phyloP scores from a whole-genome alignment of 495 filamentous ascomycete species.

The Massariosphaeria phaeospora region DNA sequence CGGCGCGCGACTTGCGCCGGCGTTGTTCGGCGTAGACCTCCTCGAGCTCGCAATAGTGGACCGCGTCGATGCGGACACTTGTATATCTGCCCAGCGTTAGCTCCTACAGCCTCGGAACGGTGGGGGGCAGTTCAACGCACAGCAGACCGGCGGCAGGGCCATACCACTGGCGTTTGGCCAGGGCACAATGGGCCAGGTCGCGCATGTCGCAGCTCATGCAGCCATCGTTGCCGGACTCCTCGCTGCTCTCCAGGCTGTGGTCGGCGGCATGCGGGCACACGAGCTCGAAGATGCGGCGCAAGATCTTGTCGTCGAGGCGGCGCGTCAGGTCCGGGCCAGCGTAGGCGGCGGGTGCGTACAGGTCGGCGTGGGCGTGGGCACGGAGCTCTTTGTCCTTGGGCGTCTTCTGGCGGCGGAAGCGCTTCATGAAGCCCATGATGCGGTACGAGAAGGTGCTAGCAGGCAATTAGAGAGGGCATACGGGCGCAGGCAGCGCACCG shows the following conservation, averaged over 20 bases:
- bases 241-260: conserved; percentile 70
- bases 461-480: conserved; percentile 12
- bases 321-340: conserved; percentile 46
- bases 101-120: not conserved
- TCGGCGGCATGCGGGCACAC: conserved; percentile 82
- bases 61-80: conserved; percentile 85
- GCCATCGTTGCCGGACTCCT: conserved; percentile 76
- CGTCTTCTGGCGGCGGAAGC: conserved; percentile 43
- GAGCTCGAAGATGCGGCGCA: conserved; percentile 68
- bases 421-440: conserved; percentile 47
- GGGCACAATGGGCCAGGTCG: conserved; percentile 74
- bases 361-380: conserved; percentile 8
- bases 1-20: conserved; percentile 67
- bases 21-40: conserved; percentile 70
- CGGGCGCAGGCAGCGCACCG: not conserved
- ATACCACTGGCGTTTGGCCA: conserved; percentile 71
- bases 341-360: conserved; percentile 30
- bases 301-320: conserved; percentile 56
- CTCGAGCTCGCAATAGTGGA: conserved; percentile 92
- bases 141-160: conserved; percentile 30
- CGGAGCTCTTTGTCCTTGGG: conserved; percentile 29
- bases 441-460: conserved; percentile 17
- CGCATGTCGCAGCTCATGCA: conserved; percentile 96
- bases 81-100: conserved; percentile 59
- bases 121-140: conserved; percentile 8